A percentile compares a stretch with the other conserved stretches of the same genome.
Evolutionary conservation across 495 filamentous ascomycete genomes (phyloP).

Genomic region (Cetradonia linearis): DNA sequence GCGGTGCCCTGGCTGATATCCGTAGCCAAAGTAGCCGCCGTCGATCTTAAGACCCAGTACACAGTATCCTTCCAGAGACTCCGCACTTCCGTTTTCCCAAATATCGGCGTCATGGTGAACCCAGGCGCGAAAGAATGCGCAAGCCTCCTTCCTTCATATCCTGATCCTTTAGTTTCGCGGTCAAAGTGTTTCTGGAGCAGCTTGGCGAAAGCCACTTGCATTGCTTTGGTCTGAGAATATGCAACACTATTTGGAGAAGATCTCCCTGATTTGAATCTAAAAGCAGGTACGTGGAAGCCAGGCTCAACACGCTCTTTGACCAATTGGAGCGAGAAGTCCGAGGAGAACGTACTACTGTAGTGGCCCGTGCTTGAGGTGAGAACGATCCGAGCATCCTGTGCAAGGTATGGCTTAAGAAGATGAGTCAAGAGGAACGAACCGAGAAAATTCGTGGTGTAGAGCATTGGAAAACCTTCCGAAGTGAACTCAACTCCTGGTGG

Average conservation of each 20-base stretch:
- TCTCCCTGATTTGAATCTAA: neutral
- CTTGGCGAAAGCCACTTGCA: slow-evolving; percentile 13
- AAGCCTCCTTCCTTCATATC: neutral
- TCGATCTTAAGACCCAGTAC: slow-evolving; percentile 4
- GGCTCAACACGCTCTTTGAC: neutral
- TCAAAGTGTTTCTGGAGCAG: slow-evolving; percentile 5
- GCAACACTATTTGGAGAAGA: neutral
- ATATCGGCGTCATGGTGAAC: neutral
- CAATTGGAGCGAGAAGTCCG: neutral
- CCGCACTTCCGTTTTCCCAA: neutral
- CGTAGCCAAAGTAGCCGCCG: neutral
- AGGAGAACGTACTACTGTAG: slow-evolving; percentile 2
- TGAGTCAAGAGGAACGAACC: slow-evolving; percentile 14
- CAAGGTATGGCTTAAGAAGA: slow-evolving; percentile 10
- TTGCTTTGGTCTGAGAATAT: slow-evolving; percentile 9
- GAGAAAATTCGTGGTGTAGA: slow-evolving; percentile 14
- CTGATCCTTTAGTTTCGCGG: neutral
- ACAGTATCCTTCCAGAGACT: neutral
- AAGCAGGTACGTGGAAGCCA: neutral
- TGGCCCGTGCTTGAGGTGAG: slow-evolving; percentile 9
- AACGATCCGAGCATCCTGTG: slow-evolving; percentile 1
- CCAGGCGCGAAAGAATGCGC: slow-evolving; percentile 11
- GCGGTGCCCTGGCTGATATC: slow-evolving; percentile 6
- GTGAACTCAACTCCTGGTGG: neutral
- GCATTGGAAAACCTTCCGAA: slow-evolving; percentile 3